Evolutionary conservation across 257 asterid species (phyloP).

Genomic region (Solanum paucissectum): DNA sequence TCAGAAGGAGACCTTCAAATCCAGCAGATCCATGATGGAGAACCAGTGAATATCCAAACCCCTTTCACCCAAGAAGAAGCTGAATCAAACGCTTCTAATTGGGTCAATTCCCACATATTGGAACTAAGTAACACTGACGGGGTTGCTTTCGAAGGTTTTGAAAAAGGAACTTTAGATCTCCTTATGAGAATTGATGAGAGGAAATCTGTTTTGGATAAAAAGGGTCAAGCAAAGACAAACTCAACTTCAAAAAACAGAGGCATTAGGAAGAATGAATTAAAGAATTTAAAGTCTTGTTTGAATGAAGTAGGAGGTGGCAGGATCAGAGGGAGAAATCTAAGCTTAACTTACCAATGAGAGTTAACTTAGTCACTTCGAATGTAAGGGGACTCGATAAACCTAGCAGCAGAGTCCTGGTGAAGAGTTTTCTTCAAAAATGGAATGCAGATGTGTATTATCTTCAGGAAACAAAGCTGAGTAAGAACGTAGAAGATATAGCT

Average conservation of each 20-base stretch:
- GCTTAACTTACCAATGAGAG: too few relatives aligned
- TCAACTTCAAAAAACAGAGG: too few relatives aligned
- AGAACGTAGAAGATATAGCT: not conserved
- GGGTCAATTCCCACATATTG: not conserved
- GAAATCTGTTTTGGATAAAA: too few relatives aligned
- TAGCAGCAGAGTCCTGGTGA: not conserved
- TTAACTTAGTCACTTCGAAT: too few relatives aligned
- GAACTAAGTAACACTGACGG: not conserved
- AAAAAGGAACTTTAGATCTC: not conserved
- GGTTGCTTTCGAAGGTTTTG: not conserved
- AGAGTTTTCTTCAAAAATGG: not conserved
- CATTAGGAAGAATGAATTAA: too few relatives aligned
- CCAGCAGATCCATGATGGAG: not conserved
- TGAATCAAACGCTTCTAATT: not conserved
- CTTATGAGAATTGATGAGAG: too few relatives aligned
- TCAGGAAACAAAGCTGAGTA: not conserved
- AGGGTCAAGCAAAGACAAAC: too few relatives aligned
- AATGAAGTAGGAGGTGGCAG: too few relatives aligned
- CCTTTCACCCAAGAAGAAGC: not conserved
- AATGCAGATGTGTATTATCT: not conserved
- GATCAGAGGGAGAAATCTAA: too few relatives aligned
- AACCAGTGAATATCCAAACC: not conserved
- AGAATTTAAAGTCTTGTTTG: too few relatives aligned
- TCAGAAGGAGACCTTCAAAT: too few relatives aligned
- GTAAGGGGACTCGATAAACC: not conserved